Base-by-base conservation (phyloP, 305 asterid genomes). In the Rubia peregrina region DNA sequence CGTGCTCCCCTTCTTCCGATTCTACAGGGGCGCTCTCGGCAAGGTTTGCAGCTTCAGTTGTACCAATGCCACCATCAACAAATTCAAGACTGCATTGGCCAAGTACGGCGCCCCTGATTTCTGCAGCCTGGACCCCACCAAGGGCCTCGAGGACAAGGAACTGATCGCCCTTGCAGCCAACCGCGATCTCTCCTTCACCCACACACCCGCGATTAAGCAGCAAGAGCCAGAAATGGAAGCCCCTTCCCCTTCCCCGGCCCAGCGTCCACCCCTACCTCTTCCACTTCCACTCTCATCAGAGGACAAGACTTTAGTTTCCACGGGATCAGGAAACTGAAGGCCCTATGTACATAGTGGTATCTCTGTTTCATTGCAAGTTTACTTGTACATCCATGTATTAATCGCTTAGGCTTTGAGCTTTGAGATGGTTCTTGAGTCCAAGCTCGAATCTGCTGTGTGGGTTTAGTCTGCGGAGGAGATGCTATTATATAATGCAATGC, bases 41-140 rank as follows among this genome's bases (percentile, higher is more conserved):
- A 83, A 81, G 71, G 70, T 83, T 11, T 80, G 87, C 75, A 83
- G 87, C 80, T 83, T 83, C 62, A 83, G 87, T 9, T 80, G 87
- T 41, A 83, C 83, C 60, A 83, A 78, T 69, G 83, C 83, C 78
- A 80, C 86, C 76, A 77, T 77, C 61, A 69, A 70, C 73, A 80
- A 77, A 61, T 80, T 80, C 42, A 80, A 74, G 70, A 71, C 72
- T 63, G 81, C 81, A 13, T 3, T 77, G 70, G 74, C 79, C 26
- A 80, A 67, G 74, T 74, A 77, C 36, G 75, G 81, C 6, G 64
- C 49, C 7, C 64, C 57, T 3, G 77, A 77, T 61, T 43, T 53
- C 14, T 38, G 65, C 74, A 76, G 85, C 71, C 69, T 76, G 16
- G 79, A 75, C 38, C 87, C 81, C 13, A 53, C 81, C 2, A 78